phyloP scores from a whole-genome alignment of 2,329 filamentous ascomycete genomes.

The Bipolaris bicolor region DNA sequence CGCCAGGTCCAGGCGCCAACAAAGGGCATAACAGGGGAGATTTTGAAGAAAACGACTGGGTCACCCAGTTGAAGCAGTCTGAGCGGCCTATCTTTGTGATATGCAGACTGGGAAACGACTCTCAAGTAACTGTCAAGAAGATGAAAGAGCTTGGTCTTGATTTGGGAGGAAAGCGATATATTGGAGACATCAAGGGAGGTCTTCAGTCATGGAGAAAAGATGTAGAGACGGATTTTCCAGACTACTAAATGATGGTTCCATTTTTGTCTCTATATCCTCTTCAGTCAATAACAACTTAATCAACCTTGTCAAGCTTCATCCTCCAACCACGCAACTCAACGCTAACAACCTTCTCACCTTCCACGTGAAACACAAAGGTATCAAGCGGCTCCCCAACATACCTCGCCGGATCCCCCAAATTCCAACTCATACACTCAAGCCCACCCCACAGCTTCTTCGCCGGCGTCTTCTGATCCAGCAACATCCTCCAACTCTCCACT shows the following conservation, averaged over 20 bases:
- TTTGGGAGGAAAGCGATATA: slow-evolving; percentile 60
- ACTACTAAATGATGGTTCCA: slow-evolving; percentile 52
- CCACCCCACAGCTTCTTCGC: slow-evolving; percentile 23
- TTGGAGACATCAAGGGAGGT: slow-evolving; percentile 75
- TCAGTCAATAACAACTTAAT: not conserved
- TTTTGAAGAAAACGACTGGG: slow-evolving; percentile 34
- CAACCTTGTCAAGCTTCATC: slow-evolving; percentile 11
- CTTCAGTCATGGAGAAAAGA: slow-evolving; percentile 73
- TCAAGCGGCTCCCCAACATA: slow-evolving; percentile 32
- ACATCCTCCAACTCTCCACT: slow-evolving; percentile 27
- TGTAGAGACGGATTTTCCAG: slow-evolving; percentile 66
- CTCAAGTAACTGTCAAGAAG: slow-evolving; percentile 70
- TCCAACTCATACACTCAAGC: slow-evolving; percentile 31
- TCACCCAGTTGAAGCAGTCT: slow-evolving; percentile 33
- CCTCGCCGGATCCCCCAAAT: slow-evolving; percentile 23
- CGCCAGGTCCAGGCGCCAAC: slow-evolving; percentile 3
- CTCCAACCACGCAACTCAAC: slow-evolving; percentile 29
- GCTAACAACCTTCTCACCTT: slow-evolving; percentile 4
- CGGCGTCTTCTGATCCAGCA: slow-evolving; percentile 18
- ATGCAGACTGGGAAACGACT: slow-evolving; percentile 79
- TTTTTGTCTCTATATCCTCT: not conserved
- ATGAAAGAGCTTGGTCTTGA: slow-evolving; percentile 67
- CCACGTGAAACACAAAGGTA: slow-evolving; percentile 22
- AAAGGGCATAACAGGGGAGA: slow-evolving; percentile 13
- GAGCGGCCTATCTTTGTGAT: slow-evolving; percentile 70